phyloP scores from a whole-genome alignment of 2,329 filamentous ascomycete genomes.

The Xylariales sp. region DNA sequence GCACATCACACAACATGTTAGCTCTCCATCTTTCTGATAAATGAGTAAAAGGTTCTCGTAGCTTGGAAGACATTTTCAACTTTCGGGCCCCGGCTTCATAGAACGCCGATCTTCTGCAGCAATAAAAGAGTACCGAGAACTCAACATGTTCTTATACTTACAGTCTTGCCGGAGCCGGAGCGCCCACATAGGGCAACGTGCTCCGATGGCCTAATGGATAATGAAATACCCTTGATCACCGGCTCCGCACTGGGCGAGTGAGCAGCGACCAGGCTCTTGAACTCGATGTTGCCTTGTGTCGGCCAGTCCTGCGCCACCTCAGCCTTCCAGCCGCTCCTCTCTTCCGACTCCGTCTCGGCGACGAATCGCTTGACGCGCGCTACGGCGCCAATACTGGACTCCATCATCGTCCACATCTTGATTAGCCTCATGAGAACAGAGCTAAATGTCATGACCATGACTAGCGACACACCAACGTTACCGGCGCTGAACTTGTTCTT shows the following conservation, averaged over 20 bases:
- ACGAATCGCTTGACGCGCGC: conserved; percentile 6
- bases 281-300: conserved; percentile 1
- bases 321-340: not conserved
- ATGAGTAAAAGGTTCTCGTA: too few species aligned
- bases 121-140: too few species aligned
- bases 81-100: too few species aligned
- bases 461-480: conserved; percentile 28
- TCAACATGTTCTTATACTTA: too few species aligned
- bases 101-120: too few species aligned
- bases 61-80: too few species aligned
- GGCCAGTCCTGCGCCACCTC: conserved; percentile 4
- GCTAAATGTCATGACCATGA: conserved; percentile 34
- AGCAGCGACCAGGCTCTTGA: not conserved
- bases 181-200: conserved; percentile 15
- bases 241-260: conserved; percentile 3
- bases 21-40: too few species aligned
- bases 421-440: conserved; percentile 25
- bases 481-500: conserved; percentile 8
- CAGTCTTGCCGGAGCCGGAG: conserved; percentile 14
- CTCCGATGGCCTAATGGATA: conserved; percentile 10
- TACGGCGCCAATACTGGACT: conserved; percentile 23
- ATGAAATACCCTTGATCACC: conserved; percentile 7
- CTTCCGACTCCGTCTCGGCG: conserved; percentile 6
- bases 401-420: conserved; percentile 26
- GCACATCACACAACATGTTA: too few species aligned